Base-by-base conservation (phyloP, 148 eudicot genomes). In the Gaultheria prostrata region DNA sequence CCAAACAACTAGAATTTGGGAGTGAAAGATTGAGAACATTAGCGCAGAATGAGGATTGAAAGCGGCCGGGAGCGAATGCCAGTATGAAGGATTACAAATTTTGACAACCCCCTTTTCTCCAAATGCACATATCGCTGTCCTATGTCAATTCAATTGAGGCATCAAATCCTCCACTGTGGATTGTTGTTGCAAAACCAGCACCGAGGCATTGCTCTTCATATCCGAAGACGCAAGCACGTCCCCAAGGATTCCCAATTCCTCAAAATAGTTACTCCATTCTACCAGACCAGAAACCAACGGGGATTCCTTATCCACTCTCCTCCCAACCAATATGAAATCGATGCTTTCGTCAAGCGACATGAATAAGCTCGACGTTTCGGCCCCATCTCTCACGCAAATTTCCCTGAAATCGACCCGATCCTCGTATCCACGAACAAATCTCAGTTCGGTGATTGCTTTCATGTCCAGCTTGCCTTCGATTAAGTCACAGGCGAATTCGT, bases 151-250 rank as follows among this genome's bases (percentile, higher is more conserved):
- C 33, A 65, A 12, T 1, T 65, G 71, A 26, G 71, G 71, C 71
- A 74, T 46, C 28, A 74, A 39, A 76, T 83, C 77, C 72, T 84
- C 85, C 3, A 78, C 35, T 11, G 82, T 78, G 28, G 50, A 51
- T 45, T 84, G 83, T 20, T 84, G 83, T 13, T 84, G 83, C 78
- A 84, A 9, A 12, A 84, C 86, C 76, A 84, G 49, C 14, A 84
- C 74, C 1, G 82, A 51, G 3, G 82, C 82, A 24, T 78, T 51
- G 53, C 56, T 53, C 51, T 79, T 84, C 86, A 72, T 84, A 72
- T 84, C 86, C 9, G 83, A 54, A 12, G 86, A 70, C 4, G 83
- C 86, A 20, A 84, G 28, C 0, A 84, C 26, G 51, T 79, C 82
- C 39, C 82, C 82, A n/a, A 79, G 39, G 70, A 57, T 39, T 4